A percentile compares a stretch with the other conserved stretches of the same genome.
These are phyloP conservation scores for Sutorius australiensis DNA, from an alignment of 768 basidiomycete genomes.

Conservation along the genomic window DNA sequence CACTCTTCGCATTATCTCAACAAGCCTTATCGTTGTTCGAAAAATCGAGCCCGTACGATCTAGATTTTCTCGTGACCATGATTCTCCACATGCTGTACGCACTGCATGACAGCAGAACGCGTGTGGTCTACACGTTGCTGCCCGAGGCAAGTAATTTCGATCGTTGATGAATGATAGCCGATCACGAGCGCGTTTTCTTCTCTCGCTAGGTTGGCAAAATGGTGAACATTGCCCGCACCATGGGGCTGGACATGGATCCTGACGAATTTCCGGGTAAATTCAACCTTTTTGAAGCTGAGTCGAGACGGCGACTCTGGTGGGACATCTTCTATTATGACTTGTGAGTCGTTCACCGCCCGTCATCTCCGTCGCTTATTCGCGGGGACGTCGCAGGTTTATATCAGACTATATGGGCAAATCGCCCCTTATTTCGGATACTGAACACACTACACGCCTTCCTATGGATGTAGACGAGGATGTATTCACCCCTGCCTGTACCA, in stretches of 20 bases:
- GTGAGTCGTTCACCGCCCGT: slow-evolving; percentile 41
- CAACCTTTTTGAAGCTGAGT: slow-evolving; percentile 48
- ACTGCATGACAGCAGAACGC: slow-evolving; percentile 48
- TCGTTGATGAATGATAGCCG: slow-evolving; percentile 24
- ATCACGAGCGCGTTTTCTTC: slow-evolving; percentile 6
- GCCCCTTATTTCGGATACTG: slow-evolving; percentile 53
- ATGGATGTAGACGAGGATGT: slow-evolving; percentile 53
- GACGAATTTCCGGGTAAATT: slow-evolving; percentile 48
- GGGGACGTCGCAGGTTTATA: slow-evolving; percentile 47
- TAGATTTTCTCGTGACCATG: slow-evolving; percentile 59
- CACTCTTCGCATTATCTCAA: slow-evolving; percentile 45
- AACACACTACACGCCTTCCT: slow-evolving; percentile 56
- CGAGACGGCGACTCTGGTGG: slow-evolving; percentile 69
- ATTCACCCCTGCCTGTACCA: slow-evolving; percentile 45
- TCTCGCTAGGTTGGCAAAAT: slow-evolving; percentile 58
- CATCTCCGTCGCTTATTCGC: slow-evolving; percentile 10
- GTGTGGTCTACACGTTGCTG: slow-evolving; percentile 34
- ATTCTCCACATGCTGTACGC: slow-evolving; percentile 53
- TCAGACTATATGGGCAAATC: slow-evolving; percentile 64
- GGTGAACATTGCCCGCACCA: slow-evolving; percentile 58
- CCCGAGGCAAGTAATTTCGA: slow-evolving; percentile 29
- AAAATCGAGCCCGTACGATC: slow-evolving; percentile 40
- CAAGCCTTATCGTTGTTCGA: slow-evolving; percentile 46
- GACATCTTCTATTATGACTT: slow-evolving; percentile 73
- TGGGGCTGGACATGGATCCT: slow-evolving; percentile 61